Evolutionary conservation across 257 asterid genomes (phyloP).

Genomic region (Sherardia arvensis): DNA sequence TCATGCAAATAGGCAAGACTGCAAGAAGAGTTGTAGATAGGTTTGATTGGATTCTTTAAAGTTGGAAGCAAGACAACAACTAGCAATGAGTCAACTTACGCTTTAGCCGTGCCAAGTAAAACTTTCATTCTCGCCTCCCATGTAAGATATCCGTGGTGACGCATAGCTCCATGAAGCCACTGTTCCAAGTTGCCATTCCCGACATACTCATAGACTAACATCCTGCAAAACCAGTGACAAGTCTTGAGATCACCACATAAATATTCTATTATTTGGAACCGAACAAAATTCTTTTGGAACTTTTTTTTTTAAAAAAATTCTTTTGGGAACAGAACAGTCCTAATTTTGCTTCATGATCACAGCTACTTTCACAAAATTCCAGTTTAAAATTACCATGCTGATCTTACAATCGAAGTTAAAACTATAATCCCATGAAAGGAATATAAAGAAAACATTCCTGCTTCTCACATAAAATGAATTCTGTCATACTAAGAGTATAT

Average conservation of each 20-base stretch:
- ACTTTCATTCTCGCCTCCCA: slow-evolving; percentile 93
- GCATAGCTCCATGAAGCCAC: slow-evolving; percentile 98
- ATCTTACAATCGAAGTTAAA: not conserved
- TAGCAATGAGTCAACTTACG: slow-evolving; percentile 48
- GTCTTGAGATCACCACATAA: slow-evolving; percentile 1
- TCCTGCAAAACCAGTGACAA: slow-evolving; percentile 27
- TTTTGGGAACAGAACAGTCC: no score
- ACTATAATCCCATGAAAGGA: not conserved
- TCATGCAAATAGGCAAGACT: slow-evolving; percentile 93
- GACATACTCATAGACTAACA: slow-evolving; percentile 82
- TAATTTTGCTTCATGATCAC: not conserved
- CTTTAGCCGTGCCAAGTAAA: slow-evolving; percentile 97
- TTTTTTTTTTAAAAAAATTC: no score
- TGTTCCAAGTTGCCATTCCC: slow-evolving; percentile 90
- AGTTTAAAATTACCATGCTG: not conserved
- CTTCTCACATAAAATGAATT: not conserved
- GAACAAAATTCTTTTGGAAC: not conserved
- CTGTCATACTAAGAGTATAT: not conserved
- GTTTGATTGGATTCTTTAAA: not conserved
- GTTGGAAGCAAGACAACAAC: slow-evolving; percentile 1
- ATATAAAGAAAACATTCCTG: not conserved
- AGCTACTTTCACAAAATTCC: not conserved
- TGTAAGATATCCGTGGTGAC: slow-evolving; percentile 80
- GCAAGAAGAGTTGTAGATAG: slow-evolving; percentile 18
- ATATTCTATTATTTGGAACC: not conserved